phyloP scores from a whole-genome alignment of 2,329 filamentous ascomycete species.

The Lachnellula occidentalis region DNA sequence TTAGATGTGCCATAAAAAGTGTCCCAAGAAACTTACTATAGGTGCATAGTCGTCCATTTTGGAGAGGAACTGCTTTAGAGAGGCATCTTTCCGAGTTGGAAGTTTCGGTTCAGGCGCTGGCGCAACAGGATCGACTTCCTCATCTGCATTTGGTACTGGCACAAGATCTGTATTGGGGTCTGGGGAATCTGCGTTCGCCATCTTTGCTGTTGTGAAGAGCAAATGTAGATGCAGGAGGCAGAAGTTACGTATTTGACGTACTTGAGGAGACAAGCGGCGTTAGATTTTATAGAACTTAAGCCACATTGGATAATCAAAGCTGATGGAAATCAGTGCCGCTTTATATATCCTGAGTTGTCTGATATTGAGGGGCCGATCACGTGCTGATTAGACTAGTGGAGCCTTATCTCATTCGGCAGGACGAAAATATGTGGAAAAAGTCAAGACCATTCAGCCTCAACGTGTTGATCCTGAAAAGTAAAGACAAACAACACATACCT shows the following conservation, averaged over 20 bases:
- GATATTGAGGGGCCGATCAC: neutral
- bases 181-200: conserved; percentile 30
- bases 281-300: too few relatives aligned
- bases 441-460: neutral
- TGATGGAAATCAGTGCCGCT: neutral
- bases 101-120: conserved; percentile 55
- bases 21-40: conserved; percentile 58
- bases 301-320: too few relatives aligned
- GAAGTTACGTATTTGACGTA: too few relatives aligned
- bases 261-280: too few relatives aligned
- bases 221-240: neutral
- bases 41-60: conserved; percentile 99
- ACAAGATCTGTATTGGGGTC: conserved; percentile 29
- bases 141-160: conserved; percentile 22
- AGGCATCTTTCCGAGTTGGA: conserved; percentile 83
- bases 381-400: conserved; percentile 18
- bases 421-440: neutral
- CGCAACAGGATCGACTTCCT: conserved; percentile 40
- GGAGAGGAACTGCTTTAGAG: conserved; percentile 81
- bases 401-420: conserved; percentile 4
- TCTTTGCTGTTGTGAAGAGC: conserved; percentile 13
- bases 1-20: conserved; percentile 8
- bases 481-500: conserved; percentile 18
- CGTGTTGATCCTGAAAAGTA: conserved; percentile 16
- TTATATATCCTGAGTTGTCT: neutral